These are phyloP conservation scores for Ulota crispa DNA, from an alignment of 225 moss, liverwort and hornwort genomes.

Conservation along the genomic window DNA sequence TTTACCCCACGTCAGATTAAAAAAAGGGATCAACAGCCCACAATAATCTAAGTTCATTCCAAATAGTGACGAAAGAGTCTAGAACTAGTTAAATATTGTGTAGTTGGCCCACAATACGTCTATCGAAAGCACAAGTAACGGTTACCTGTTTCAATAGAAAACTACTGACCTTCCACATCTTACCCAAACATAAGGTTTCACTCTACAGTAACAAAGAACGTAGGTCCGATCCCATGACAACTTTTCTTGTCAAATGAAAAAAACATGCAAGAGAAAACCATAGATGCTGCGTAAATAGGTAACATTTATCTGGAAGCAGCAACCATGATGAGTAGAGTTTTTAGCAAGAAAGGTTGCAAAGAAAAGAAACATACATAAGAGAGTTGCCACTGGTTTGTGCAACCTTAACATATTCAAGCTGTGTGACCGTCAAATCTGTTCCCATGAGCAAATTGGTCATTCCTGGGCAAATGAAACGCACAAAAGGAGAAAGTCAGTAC, in stretches of 20 bases:
- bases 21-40: neutral
- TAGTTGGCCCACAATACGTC: neutral
- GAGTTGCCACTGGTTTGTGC: constrained; percentile 88
- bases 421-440: constrained; percentile 71
- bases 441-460: constrained; percentile 93
- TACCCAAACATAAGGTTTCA: neutral
- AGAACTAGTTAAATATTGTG: neutral
- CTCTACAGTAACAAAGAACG: neutral
- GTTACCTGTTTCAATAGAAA: constrained; percentile 30
- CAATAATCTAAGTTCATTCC: neutral
- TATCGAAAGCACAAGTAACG: neutral
- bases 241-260: neutral
- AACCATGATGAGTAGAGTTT: neutral
- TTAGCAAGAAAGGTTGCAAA: neutral
- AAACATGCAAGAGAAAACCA: neutral
- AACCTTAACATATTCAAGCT: constrained; percentile 86
- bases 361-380: constrained; percentile 56
- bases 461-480: constrained; percentile 38
- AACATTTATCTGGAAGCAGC: neutral
- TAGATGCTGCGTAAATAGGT: neutral
- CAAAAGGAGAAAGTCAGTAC: constrained; percentile 8
- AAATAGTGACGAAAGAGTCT: neutral
- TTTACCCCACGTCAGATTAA: neutral
- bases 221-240: neutral
- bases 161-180: constrained; percentile 10